Percentiles rank a stretch among this genome's conserved stretches.
Evolutionary conservation across 2,329 filamentous ascomycete genomes (phyloP).

Genomic region (Aspergillus terreus): DNA sequence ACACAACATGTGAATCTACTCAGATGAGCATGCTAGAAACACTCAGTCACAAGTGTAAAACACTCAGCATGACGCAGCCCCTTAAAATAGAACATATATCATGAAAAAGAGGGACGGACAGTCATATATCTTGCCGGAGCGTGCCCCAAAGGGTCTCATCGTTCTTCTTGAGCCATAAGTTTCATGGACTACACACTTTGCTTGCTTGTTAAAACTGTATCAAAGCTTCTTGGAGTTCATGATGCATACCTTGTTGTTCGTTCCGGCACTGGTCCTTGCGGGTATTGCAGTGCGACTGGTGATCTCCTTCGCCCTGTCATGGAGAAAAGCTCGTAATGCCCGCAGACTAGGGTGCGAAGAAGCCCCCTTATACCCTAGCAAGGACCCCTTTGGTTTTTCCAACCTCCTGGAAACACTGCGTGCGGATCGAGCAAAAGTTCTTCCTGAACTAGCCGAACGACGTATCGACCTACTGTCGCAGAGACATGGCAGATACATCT

Average conservation of each 20-base stretch:
- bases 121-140: no score
- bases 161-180: no score
- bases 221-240: no score
- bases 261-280: neutral
- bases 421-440: neutral
- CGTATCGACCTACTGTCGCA: neutral
- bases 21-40: no score
- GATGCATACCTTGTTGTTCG: neutral
- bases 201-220: no score
- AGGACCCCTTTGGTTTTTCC: slow-evolving; percentile 1
- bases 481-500: neutral
- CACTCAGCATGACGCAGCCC: no score
- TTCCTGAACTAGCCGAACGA: neutral
- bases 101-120: no score
- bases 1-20: no score
- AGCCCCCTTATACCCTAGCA: neutral
- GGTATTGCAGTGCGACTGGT: neutral
- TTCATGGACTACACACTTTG: no score
- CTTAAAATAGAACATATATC: no score
- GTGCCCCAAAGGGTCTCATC: no score
- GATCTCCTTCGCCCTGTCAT: neutral
- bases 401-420: neutral
- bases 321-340: neutral
- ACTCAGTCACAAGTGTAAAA: no score
- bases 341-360: neutral